These are phyloP conservation scores for Boletus rufocinnamomeus DNA, from an alignment of 768 basidiomycete species.

Conservation along the genomic window DNA sequence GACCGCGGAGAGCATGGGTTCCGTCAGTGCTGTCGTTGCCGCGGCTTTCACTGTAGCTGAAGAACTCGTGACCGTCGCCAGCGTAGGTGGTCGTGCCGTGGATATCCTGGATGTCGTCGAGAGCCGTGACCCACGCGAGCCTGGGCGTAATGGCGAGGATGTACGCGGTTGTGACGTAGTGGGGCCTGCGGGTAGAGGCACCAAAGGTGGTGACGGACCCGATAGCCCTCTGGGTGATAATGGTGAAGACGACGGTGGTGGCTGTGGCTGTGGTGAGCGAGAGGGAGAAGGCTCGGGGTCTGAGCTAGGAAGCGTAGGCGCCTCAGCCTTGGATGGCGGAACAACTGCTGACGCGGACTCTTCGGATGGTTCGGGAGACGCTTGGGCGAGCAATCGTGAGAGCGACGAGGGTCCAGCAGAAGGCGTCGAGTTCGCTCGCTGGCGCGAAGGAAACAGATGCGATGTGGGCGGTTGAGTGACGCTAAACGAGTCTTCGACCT, in stretches of 20 bases:
- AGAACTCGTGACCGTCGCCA: conserved; percentile 50
- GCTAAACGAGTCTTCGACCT: conserved; percentile 73
- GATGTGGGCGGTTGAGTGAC: conserved; percentile 67
- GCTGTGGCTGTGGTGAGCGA: conserved; percentile 38
- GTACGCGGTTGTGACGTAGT: conserved; percentile 31
- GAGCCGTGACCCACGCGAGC: conserved; percentile 68
- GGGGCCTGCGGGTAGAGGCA: conserved; percentile 37
- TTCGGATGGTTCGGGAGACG: conserved; percentile 45
- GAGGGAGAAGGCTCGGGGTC: conserved; percentile 11
- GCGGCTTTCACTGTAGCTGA: conserved; percentile 54
- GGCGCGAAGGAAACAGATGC: conserved; percentile 62
- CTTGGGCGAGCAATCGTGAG: conserved; percentile 78
- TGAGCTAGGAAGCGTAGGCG: conserved; percentile 32
- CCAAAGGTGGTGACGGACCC: conserved; percentile 5
- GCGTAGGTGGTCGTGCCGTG: conserved; percentile 57
- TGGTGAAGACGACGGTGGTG: conserved; percentile 29
- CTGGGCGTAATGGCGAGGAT: conserved; percentile 67
- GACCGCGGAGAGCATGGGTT: conserved; percentile 49
- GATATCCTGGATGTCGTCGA: conserved; percentile 74
- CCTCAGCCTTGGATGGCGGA: conserved; percentile 32
- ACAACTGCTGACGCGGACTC: conserved; percentile 26
- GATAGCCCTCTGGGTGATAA: conserved; percentile 4
- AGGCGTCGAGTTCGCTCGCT: conserved; percentile 67
- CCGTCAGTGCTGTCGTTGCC: conserved; percentile 68
- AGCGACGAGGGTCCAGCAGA: conserved; percentile 76